phyloP scores from a whole-genome alignment of 2,329 filamentous ascomycete species.

The Kalmusia sp. region DNA sequence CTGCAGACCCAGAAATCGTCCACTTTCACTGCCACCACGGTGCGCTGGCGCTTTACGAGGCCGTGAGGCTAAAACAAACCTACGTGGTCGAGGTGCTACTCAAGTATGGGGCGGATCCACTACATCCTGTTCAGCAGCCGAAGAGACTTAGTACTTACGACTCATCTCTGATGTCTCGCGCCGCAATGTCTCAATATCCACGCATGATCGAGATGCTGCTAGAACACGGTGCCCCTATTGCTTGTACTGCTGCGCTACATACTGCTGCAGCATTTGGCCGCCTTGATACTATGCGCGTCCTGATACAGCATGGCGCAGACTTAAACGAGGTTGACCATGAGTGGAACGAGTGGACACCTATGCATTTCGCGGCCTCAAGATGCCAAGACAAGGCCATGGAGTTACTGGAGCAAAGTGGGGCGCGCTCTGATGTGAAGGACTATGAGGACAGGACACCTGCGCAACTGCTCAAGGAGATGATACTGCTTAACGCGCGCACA shows the following conservation, averaged over 20 bases:
- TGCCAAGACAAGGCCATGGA: slow-evolving; percentile 16
- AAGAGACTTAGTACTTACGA: slow-evolving; percentile 11
- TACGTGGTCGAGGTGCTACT: slow-evolving; percentile 17
- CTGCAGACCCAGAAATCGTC: slow-evolving; percentile 19
- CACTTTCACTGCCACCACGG: slow-evolving; percentile 15
- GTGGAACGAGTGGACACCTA: slow-evolving; percentile 13
- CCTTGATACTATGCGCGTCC: slow-evolving; percentile 19
- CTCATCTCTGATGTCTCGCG: slow-evolving; percentile 18
- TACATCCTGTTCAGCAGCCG: slow-evolving; percentile 11
- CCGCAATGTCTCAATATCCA: slow-evolving; percentile 11
- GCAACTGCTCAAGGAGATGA: slow-evolving; percentile 17
- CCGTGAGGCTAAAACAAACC: slow-evolving; percentile 13
- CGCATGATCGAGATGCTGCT: slow-evolving; percentile 18
- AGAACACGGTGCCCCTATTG: slow-evolving; percentile 10
- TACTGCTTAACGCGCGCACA: slow-evolving; percentile 8
- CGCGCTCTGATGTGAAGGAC: slow-evolving; percentile 12
- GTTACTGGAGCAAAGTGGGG: slow-evolving; percentile 16
- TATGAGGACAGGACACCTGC: slow-evolving; percentile 14
- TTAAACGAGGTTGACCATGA: slow-evolving; percentile 11
- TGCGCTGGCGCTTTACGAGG: slow-evolving; percentile 17
- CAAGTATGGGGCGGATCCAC: slow-evolving; percentile 22
- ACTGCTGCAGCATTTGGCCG: slow-evolving; percentile 12
- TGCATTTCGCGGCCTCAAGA: slow-evolving; percentile 17
- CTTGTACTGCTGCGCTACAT: slow-evolving; percentile 16
- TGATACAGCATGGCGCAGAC: slow-evolving; percentile 19